Evolutionary conservation across 2,329 filamentous ascomycete genomes (phyloP).

Genomic region (Ceratocystiopsis sp.): DNA sequence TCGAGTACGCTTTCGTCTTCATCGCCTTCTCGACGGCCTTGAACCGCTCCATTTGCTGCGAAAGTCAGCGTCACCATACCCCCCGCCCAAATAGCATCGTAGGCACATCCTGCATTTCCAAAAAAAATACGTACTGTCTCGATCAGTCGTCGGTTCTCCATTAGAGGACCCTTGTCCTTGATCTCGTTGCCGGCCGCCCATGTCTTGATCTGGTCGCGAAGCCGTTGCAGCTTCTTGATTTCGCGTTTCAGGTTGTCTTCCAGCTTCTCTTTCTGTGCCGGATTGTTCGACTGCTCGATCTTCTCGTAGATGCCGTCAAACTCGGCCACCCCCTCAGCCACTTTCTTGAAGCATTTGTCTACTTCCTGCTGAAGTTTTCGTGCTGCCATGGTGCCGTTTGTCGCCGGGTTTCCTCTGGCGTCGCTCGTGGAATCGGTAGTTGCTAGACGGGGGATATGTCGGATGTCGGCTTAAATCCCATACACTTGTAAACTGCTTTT

Average conservation of each 20-base stretch:
- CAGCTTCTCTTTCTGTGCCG: constrained; percentile 92
- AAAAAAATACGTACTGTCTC: constrained; percentile 57
- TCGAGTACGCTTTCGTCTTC: constrained; percentile 99
- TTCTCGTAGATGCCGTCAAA: constrained; percentile 97
- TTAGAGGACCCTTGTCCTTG: constrained; percentile 92
- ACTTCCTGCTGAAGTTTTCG: constrained; percentile 96
- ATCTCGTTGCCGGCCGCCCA: constrained; percentile 98
- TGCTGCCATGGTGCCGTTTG: constrained; percentile 55
- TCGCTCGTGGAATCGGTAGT: background rate
- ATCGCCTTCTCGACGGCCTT: constrained; percentile 99
- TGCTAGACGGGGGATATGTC: background rate
- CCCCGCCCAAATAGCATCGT: too few species aligned
- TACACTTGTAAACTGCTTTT: too few species aligned
- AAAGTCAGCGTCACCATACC: too few species aligned
- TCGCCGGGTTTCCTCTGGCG: background rate
- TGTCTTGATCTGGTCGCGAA: constrained; percentile 98
- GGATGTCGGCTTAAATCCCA: too few species aligned
- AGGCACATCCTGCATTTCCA: background rate
- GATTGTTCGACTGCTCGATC: constrained; percentile 82
- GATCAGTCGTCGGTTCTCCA: constrained; percentile 90
- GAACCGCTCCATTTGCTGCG: constrained; percentile 95
- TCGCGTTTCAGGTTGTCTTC: constrained; percentile 97
- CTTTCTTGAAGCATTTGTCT: constrained; percentile 99
- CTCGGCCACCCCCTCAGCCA: constrained; percentile 75
- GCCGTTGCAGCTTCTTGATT: constrained; percentile 97